A percentile compares a stretch with the other conserved stretches of the same genome.
Evolutionary conservation across 495 filamentous ascomycete genomes (phyloP).

Genomic region (Neurospora sp.): DNA sequence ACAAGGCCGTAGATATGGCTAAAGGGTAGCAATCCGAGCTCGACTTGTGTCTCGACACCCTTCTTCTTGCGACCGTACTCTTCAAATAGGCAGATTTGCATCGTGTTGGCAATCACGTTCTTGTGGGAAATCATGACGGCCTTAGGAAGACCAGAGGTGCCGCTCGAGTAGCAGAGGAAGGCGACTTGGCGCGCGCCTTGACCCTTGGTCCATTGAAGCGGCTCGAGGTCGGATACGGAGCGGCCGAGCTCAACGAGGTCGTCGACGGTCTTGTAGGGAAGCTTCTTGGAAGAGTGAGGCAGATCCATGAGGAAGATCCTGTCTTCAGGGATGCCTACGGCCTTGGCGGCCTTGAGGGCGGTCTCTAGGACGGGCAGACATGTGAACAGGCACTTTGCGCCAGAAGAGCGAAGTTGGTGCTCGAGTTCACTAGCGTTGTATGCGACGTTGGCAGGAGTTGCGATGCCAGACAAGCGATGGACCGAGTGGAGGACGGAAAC

Average conservation of each 20-base stretch:
- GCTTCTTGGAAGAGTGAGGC: slow-evolving; percentile 43
- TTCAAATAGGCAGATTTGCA: slow-evolving; percentile 55
- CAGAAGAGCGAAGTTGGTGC: slow-evolving; percentile 68
- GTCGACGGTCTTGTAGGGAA: slow-evolving; percentile 59
- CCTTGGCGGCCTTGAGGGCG: slow-evolving; percentile 58
- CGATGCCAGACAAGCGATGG: slow-evolving; percentile 66
- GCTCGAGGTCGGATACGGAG: slow-evolving; percentile 51
- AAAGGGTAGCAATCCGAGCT: slow-evolving; percentile 67
- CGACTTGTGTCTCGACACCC: slow-evolving; percentile 45
- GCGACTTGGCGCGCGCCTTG: slow-evolving; percentile 68
- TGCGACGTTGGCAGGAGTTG: slow-evolving; percentile 73
- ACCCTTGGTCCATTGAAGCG: slow-evolving; percentile 59
- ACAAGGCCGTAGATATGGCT: slow-evolving; percentile 83
- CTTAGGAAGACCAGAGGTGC: slow-evolving; percentile 89
- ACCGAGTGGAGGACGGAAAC: slow-evolving; percentile 65
- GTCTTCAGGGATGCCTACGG: slow-evolving; percentile 57
- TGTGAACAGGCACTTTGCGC: slow-evolving; percentile 69
- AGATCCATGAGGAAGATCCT: slow-evolving; percentile 67
- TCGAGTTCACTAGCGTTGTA: slow-evolving; percentile 68
- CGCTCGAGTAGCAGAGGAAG: slow-evolving; percentile 83
- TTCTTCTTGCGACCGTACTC: slow-evolving; percentile 25
- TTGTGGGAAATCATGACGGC: slow-evolving; percentile 86
- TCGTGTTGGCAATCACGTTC: slow-evolving; percentile 78
- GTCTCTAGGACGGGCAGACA: slow-evolving; percentile 64
- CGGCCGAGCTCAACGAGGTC: slow-evolving; percentile 58